These are phyloP conservation scores for Physaria fendleri DNA, from an alignment of 345 rosid species.

Conservation along the genomic window DNA sequence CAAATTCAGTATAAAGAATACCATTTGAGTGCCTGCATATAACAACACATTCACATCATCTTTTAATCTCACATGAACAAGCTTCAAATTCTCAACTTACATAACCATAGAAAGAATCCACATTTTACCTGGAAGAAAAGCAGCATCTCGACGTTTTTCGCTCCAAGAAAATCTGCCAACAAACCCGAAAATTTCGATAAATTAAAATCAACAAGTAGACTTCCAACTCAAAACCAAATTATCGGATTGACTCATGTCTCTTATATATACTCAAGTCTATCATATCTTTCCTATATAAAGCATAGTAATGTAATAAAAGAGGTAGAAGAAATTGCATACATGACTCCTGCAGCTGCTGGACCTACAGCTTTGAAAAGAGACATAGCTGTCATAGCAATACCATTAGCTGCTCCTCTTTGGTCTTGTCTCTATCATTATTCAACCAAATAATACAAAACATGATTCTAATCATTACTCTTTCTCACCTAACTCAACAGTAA, in stretches of 20 bases:
- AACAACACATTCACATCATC: neutral
- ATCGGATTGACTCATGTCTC: too few relatives aligned
- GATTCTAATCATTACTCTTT: neutral
- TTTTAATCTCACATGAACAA: neutral
- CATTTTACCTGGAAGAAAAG: conserved; percentile 42
- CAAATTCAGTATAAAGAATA: conserved; percentile 54
- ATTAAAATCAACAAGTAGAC: neutral
- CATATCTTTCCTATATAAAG: too few relatives aligned
- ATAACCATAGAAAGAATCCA: neutral
- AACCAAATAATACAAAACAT: too few relatives aligned
- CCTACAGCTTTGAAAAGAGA: conserved; percentile 58
- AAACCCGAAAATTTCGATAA: neutral
- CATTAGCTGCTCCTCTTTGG: conserved; percentile 67
- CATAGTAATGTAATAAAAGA: neutral
- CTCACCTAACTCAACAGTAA: neutral
- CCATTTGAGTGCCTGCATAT: conserved; percentile 63
- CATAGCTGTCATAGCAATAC: conserved; percentile 60
- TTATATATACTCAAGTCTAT: too few relatives aligned
- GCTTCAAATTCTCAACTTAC: neutral
- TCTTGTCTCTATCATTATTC: conserved; percentile 39
- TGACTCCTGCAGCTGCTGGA: conserved; percentile 58
- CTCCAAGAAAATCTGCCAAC: conserved; percentile 39
- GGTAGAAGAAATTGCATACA: conserved; percentile 31
- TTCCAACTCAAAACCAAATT: too few relatives aligned
- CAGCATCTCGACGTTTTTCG: conserved; percentile 38